Evolutionary conservation across 148 eudicot genomes (phyloP), one percentile per base, ranked within the genome.

Genomic region (Chenopodium formosanum): DNA sequence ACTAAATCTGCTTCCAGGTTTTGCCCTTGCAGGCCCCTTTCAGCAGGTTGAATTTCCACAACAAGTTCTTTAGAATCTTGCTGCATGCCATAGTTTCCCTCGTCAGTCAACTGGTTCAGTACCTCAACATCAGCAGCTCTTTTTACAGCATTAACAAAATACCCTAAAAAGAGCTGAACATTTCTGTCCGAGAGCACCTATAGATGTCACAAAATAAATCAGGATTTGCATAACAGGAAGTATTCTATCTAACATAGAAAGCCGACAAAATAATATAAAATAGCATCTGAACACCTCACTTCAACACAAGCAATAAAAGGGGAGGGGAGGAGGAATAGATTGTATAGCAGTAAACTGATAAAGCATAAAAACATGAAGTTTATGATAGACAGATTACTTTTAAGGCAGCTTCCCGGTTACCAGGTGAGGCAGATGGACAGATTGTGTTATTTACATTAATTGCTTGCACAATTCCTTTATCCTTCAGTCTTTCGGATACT

Each of bases 111-210:
- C 58, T 80, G 69, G 48, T 83, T 64, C 73, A 75, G 75, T 77
- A 69, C 80, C 62, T 70, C 74, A 23, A 76, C 48, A 14, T 85
- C 83, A 34, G 70, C 65, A 31, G 82, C 88, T 84, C 79, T 87
- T 75, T 73, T 82, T 20, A 96, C 83, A 58, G 89, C 85, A 66
- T 88, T 88, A 77, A 96, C 99, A 70, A 87, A 89, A 82, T 96
- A 92, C 82, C 98, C 98, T 79, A 92, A 82, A 29, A 90, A 72
- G 79, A 96, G 94, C 84, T 92, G 74, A 86, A 96, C 95, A 53
- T 90, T 94, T 84, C 98, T 89, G 74, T 90, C 92, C 46, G 90
- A 85, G 29, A 96, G 94, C 80, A 96, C 97, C 99, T 96, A 89
- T 77, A 79, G 13, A 85, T 31, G n/a, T 48, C 52, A 75, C 64